Evolutionary conservation across 176 grass and related monocot species (phyloP), one percentile per base, ranked within the genome.

Genomic region (Otatea glauca): DNA sequence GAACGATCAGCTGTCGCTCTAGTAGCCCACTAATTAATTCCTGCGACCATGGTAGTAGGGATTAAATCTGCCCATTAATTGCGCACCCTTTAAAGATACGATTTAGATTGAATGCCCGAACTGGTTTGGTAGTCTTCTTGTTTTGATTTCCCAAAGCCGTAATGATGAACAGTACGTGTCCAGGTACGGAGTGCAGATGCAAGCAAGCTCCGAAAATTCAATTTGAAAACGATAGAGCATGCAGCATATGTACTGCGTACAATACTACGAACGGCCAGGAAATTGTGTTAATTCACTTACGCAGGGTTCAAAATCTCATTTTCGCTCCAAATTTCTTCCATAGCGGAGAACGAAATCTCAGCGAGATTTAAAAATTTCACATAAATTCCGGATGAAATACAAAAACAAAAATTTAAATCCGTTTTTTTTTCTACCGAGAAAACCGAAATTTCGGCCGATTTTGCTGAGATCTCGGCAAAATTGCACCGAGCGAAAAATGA

Each of bases 91-190:
- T 85, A 77, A 85, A 68, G 49, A 37, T 49, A 77, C 63, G 75
- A 64, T 70, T 68, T 29, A 32, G 38, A 67, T 81, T 81, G n/a
- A 87, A 81, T 81, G 77, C 69, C 24, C 47, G 24, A 67, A 67
- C 77, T 81, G 58, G 69, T 44, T 29, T 9, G 82, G 61, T 65
- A 67, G 61, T 25, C 60, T 42, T 65, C 16, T 75, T 14, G 60
- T 67, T 80, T 80, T 86, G 80, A 65, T 55, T 80, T 86, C 14
- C 34, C 10, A 25, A 80, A 55, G 76, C 24, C 67, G 6, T 80
- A 65, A 73, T 86, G 67, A 48, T 25, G 15, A 79, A 53, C 45
- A 43, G 34, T 16, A 20, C 23, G 7, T 51, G 48, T 4, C 62
- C 49, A 70, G 79, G 49, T 81, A 68, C 35, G n/a, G 15, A 27